Evolutionary conservation across 352 stramenopile genomes (phyloP), one percentile per base, ranked within the genome.

Genomic region (Phytophthora capsici): DNA sequence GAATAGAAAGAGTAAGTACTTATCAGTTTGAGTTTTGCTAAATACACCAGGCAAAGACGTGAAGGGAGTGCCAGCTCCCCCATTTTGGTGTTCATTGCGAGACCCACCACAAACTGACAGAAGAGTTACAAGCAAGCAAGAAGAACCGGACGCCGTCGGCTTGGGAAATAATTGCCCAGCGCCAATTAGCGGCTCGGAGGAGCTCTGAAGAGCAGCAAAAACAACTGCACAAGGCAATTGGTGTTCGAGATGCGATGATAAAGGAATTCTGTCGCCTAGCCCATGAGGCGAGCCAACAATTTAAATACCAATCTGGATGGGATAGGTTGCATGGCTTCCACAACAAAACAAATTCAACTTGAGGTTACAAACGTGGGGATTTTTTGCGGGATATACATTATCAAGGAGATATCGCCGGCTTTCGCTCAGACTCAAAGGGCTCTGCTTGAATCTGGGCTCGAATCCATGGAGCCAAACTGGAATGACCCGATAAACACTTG

Each of bases 381-480:
- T 6, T n/a, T 66, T 66, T n/a, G 26, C 19, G 6, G 5, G 5
- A 6, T 57, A 40, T 17, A n/a, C n/a, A n/a, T n/a, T n/a, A 30
- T 60, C 16, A 54, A 36, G 20, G 40, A 66, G 8, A 19, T 66
- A 8, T 43, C 65, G 5, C 7, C 12, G 6, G 16, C 52, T 1
- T 66, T 61, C 23, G 22, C 32, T 16, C 38, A 41, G 19, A 61
- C 48, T 1, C 47, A 71, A 13, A 30, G 36, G 14, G 34, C 32
- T 0, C 17, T 71, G 12, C 4, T 9, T 20, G 13, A 37, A 4
- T 50, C 19, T 1, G 13, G 40, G 13, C 12, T 66, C 2, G 37
- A 57, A 16, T 49, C 61, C 13, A 55, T 23, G 2, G 30, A 49
- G 17, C 38, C 14, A 16, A 56, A 59, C 38, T 59, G 54, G 54